Percentiles rank a stretch among this genome's conserved stretches.
phyloP scores from a whole-genome alignment of 2,329 filamentous ascomycete genomes.

The Endoconidiophora laricicola region DNA sequence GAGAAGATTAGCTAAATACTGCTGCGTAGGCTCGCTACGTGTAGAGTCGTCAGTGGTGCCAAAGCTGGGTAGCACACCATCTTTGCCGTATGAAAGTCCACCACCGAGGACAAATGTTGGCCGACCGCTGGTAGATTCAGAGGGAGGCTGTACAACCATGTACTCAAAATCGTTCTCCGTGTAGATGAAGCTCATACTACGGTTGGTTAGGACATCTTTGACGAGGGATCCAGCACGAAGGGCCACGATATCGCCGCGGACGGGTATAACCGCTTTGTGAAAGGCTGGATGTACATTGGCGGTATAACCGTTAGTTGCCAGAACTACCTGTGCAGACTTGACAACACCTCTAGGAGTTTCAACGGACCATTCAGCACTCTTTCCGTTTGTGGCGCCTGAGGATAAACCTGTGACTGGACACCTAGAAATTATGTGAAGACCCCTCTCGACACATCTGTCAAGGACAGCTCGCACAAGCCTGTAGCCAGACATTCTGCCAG shows the following conservation, averaged over 20 bases:
- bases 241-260: conserved; percentile 14
- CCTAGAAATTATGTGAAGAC: conserved; percentile 6
- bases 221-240: background rate
- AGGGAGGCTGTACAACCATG: conserved; percentile 38
- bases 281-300: conserved; percentile 12
- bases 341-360: conserved; percentile 16
- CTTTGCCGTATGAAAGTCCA: conserved; percentile 27
- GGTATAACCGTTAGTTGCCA: conserved; percentile 20
- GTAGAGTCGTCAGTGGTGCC: conserved; percentile 39
- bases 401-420: conserved; percentile 7
- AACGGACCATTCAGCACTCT: conserved; percentile 9
- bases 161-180: conserved; percentile 44
- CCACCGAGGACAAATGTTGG: conserved; percentile 45
- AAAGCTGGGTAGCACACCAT: conserved; percentile 30
- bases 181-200: conserved; percentile 40
- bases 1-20: conserved; percentile 28
- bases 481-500: conserved; percentile 11
- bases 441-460: conserved; percentile 7
- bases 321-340: conserved; percentile 14
- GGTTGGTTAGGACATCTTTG: conserved; percentile 20
- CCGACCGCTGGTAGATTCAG: conserved; percentile 26
- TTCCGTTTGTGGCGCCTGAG: background rate
- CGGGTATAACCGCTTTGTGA: conserved; percentile 15
- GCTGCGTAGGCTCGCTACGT: conserved; percentile 32
- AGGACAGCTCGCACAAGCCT: conserved; percentile 9